A percentile compares a stretch with the other conserved stretches of the same genome.
phyloP scores from a whole-genome alignment of 495 filamentous ascomycete genomes.

The Podospora comata region DNA sequence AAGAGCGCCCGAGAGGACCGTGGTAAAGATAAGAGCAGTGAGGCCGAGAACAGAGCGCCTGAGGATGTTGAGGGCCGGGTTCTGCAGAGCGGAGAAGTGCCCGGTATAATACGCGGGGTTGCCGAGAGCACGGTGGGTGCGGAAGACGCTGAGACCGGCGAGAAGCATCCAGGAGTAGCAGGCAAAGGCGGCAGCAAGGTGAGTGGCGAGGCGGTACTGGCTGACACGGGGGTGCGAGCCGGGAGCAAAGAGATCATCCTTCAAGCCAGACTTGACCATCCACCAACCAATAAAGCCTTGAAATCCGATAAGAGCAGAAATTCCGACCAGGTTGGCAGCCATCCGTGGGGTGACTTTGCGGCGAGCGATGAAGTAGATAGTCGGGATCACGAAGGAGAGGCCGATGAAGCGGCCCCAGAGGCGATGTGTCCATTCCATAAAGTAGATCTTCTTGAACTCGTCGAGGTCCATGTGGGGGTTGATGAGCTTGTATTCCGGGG shows the following conservation, averaged over 20 bases:
- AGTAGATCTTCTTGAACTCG: conserved; percentile 98
- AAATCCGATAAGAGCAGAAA: conserved; percentile 85
- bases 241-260: conserved; percentile 88
- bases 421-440: conserved; percentile 98
- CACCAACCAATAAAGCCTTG: conserved; percentile 97
- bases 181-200: conserved; percentile 83
- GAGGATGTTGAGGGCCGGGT: conserved; percentile 66
- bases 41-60: conserved; percentile 70
- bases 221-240: conserved; percentile 87
- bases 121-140: conserved; percentile 63
- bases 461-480: conserved; percentile 87
- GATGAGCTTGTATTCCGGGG: conserved; percentile 84
- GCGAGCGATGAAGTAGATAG: conserved; percentile 80
- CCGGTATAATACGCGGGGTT: conserved; percentile 51
- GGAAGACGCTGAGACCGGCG: conserved; percentile 81
- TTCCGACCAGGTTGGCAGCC: conserved; percentile 73
- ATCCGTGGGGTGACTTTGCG: conserved; percentile 75
- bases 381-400: conserved; percentile 81
- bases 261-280: conserved; percentile 97
- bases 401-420: conserved; percentile 95
- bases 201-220: conserved; percentile 88
- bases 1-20: conserved; percentile 87
- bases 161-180: conserved; percentile 94
- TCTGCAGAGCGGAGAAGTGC: conserved; percentile 55
- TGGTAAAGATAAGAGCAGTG: conserved; percentile 74